Percentiles rank a stretch among this genome's conserved stretches.
Conservation (phyloP, 2,329 filamentous ascomycete species). For the Fusarium chlamydosporum region DNA sequence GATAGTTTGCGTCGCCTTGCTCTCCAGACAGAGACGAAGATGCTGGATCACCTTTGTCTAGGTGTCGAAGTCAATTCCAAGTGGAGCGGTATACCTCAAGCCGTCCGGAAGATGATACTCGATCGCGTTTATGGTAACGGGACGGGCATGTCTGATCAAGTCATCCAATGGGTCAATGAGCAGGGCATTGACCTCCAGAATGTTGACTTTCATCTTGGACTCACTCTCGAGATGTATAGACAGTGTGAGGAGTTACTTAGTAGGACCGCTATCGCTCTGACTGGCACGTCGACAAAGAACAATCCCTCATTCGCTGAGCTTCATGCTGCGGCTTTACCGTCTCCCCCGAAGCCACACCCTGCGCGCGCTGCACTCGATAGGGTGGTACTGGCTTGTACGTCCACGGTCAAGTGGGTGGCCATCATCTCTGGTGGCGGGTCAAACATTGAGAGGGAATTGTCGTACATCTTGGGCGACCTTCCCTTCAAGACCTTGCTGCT, state of each 20-base stretch:
- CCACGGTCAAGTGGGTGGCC: background rate
- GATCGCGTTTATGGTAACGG: background rate
- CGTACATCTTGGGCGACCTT: background rate
- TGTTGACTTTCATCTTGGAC: background rate
- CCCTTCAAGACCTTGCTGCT: background rate
- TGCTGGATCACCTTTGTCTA: conserved; percentile 4
- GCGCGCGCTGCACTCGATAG: background rate
- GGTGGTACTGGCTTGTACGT: background rate
- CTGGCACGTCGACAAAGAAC: background rate
- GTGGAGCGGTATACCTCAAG: background rate
- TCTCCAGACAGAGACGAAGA: background rate
- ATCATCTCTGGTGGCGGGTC: conserved; percentile 10
- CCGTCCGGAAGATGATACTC: conserved; percentile 4
- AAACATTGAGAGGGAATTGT: background rate
- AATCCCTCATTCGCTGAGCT: background rate
- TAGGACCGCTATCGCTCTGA: background rate
- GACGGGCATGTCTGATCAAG: background rate
- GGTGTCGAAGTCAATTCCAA: background rate
- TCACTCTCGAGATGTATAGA: background rate
- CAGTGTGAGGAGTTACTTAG: background rate
- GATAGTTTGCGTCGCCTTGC: background rate
- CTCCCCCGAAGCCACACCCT: background rate
- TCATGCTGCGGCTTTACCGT: background rate
- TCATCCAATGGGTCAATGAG: background rate
- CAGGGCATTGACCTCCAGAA: background rate